Evolutionary conservation across 495 filamentous ascomycete genomes (phyloP).

Genomic region (Pseudevernia furfuracea): DNA sequence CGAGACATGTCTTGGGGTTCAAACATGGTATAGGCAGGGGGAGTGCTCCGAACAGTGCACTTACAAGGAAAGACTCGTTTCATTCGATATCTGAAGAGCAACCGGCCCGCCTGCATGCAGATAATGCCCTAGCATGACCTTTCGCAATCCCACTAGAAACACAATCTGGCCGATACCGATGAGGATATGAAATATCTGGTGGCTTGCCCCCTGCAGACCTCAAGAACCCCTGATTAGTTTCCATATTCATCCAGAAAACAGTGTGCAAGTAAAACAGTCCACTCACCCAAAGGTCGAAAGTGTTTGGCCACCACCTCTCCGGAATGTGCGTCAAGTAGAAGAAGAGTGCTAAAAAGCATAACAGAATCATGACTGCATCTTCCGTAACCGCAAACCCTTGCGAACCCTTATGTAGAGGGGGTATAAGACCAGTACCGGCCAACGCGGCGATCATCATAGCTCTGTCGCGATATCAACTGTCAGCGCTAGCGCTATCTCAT

Average conservation of each 20-base stretch:
- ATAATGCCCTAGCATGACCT: neutral
- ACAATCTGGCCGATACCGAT: slow-evolving; percentile 5
- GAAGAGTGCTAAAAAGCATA: neutral
- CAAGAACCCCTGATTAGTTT: neutral
- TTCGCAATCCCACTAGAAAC: neutral
- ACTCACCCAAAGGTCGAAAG: slow-evolving; percentile 8
- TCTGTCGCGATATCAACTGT: neutral
- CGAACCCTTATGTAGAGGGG: neutral
- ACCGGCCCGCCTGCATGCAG: neutral
- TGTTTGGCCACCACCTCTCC: slow-evolving; percentile 8
- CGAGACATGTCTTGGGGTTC: too few relatives aligned
- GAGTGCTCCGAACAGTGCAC: too few relatives aligned
- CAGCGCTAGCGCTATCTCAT: neutral
- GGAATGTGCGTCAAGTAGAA: slow-evolving; percentile 7
- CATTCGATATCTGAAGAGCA: neutral
- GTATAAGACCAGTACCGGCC: neutral
- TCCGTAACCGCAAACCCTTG: neutral
- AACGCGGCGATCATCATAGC: neutral
- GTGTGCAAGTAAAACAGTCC: neutral
- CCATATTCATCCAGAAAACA: neutral
- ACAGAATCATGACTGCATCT: neutral
- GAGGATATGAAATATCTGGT: slow-evolving; percentile 12
- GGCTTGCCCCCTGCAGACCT: slow-evolving; percentile 8
- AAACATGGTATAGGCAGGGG: too few relatives aligned
- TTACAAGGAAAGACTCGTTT: neutral